Evolutionary conservation across 1,284 basidiomycete species (phyloP), one percentile per base, ranked within the genome.

Genomic region (Moesziomyces parantarcticus): DNA sequence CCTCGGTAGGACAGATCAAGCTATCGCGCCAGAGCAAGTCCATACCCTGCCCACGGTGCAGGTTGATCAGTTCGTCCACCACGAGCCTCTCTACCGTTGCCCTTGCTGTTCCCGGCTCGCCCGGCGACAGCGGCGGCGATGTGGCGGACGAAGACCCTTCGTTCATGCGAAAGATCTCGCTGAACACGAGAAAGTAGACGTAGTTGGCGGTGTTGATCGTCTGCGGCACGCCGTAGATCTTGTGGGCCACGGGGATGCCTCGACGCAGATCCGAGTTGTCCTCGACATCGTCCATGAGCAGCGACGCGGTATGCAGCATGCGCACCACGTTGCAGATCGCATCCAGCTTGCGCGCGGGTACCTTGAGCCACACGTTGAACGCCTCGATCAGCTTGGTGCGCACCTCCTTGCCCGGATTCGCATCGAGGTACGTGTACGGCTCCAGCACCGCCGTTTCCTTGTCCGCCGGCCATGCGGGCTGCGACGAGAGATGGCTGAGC

Each of bases 191-290:
- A 80, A 98, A 98, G 84, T 97, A 98, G 43, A 94, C 93, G 77
- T 98, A 98, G 84, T 98, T 98, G 1, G 95, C 96, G 0, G 92
- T 91, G 83, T 99, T 99, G 86, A 99, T 95, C 0, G 96, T 97
- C 83, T 98, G 95, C 0, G 96, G 93, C 2, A 97, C 86, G 2
- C 96, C 96, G 79, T 96, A 99, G 70, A 98, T 94, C 85, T 92
- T 93, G 86, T 99, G 95, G 0, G 93, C 90, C 16, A 96, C 94
- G 89, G 83, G 97, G 23, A 90, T 87, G 0, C 96, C 95, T 58
- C 95, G 85, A 10, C 97, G 88, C 25, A 99, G 87, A 76, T 95
- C 92, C 0, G 94, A 93, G 73, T 92, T 92, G 80, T 99, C 97
- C 84, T 99, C 94, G 40, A 99, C 96, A 83, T 99, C 97, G 83